Base-by-base conservation (phyloP, 208 protist genomes). In the Acanthamoeba healyi region DNA sequence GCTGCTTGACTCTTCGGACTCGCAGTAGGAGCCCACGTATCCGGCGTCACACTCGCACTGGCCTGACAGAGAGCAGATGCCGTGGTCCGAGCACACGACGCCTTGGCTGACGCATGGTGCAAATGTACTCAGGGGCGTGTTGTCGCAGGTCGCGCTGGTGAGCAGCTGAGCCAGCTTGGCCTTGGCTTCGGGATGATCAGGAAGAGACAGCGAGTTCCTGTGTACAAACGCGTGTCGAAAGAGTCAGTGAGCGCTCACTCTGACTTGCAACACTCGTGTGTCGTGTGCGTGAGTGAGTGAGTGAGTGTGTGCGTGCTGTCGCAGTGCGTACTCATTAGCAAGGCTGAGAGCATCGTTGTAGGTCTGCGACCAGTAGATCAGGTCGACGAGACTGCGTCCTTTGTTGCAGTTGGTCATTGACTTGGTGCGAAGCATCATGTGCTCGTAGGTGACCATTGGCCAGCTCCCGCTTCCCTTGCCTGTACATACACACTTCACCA, bases 401-500 rank as follows among this genome's bases (percentile, higher is more conserved):
- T 77, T 77, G 1, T 10, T 0, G 67, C 67, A 77, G 67, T 42
- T 77, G 36, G n/a, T 19, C 17, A 77, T 42, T 0, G n/a, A 36
- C 34, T 29, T 1, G 2, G 67, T 46, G 29, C 1, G 67, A 10
- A 77, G 29, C 15, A 77, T 36, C 1, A 77, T 1, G 34, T 46
- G 19, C 1, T 77, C 38, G 67, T 77, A 77, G 67, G 10, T 77
- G 34, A 77, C 67, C 67, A 77, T 77, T 12, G 67, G 67, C 67
- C 67, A 77, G 38, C 67, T 77, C 6, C 14, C 67, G 5, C 3
- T 1, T 7, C 67, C 67, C 0, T 17, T 22, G 0, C 32, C 67
- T 77, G 15, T 17, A 19, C 3, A 15, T 4, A 49, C n/a, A n/a
- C n/a, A n/a, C n/a, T n/a, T n/a, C n/a, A n/a, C n/a, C n/a, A n/a